Percentiles rank a stretch among this genome's conserved stretches.
phyloP scores from a whole-genome alignment of 176 grass and related monocot species.

The Paspalum notatum region DNA sequence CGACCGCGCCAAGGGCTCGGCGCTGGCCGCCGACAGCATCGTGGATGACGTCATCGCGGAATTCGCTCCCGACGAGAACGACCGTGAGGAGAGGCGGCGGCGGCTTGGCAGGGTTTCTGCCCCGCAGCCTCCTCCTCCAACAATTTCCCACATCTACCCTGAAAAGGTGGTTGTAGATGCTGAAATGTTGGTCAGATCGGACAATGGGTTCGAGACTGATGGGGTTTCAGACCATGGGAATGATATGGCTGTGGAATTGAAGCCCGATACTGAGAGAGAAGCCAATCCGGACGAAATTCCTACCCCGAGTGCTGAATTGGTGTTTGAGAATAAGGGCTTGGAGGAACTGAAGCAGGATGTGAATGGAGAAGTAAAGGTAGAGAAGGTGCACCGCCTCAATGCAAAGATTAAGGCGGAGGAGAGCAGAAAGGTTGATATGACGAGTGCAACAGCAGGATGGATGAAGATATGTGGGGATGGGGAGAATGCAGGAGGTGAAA shows the following conservation, averaged over 20 bases:
- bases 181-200: conserved; percentile 30
- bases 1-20: conserved; percentile 57
- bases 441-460: conserved; percentile 70
- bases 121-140: conserved; percentile 24
- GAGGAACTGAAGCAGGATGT: conserved; percentile 43
- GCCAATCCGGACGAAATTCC: conserved; percentile 34
- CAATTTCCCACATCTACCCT: conserved; percentile 32
- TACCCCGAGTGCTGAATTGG: conserved; percentile 35
- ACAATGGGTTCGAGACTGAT: conserved; percentile 31
- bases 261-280: conserved; percentile 40
- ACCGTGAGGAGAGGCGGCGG: conserved; percentile 72
- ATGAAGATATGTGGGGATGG: conserved; percentile 60
- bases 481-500: conserved; percentile 42
- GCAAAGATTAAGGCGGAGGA: conserved; percentile 66
- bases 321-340: conserved; percentile 16
- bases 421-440: conserved; percentile 39
- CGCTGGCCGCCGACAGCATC: conserved; percentile 59
- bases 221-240: conserved; percentile 36
- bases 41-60: conserved; percentile 89
- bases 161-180: conserved; percentile 24
- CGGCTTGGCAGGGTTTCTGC: conserved; percentile 41
- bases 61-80: conserved; percentile 75
- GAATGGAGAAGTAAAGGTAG: conserved; percentile 55
- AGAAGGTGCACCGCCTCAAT: conserved; percentile 55
- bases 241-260: conserved; percentile 40